A percentile compares a stretch with the other conserved stretches of the same genome.
These are phyloP conservation scores for Sarocladium kiliense DNA, from an alignment of 2,329 filamentous ascomycete species.

Conservation along the genomic window DNA sequence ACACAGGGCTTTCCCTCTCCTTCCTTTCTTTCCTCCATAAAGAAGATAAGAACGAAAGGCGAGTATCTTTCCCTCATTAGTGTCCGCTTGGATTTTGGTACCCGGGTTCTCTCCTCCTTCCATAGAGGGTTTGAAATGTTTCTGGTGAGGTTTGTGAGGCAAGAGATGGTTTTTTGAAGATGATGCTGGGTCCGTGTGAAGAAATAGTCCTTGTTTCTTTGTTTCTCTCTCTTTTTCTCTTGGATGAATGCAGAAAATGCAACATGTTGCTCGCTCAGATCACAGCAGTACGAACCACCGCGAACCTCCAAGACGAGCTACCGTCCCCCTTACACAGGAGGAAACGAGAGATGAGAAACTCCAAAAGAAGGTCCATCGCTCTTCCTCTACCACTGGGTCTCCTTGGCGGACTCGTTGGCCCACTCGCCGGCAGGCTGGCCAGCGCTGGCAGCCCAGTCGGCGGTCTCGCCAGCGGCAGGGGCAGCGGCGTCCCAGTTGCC, in stretches of 20 bases:
- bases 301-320: not conserved
- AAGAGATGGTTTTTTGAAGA: not conserved
- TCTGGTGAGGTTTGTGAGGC: not conserved
- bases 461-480: conserved; percentile 27
- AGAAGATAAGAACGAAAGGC: conserved; percentile 21
- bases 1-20: conserved; percentile 98
- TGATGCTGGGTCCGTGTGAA: not conserved
- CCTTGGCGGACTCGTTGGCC: conserved; percentile 58
- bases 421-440: conserved; percentile 65
- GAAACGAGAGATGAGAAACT: not conserved
- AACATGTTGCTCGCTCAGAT: conserved; percentile 10
- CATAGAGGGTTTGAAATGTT: conserved; percentile 6
- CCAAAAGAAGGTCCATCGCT: not conserved
- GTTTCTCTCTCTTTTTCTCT: conserved; percentile 14
- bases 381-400: conserved; percentile 43
- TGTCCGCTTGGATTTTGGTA: conserved; percentile 39
- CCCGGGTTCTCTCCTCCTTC: conserved; percentile 49
- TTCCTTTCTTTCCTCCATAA: conserved; percentile 16
- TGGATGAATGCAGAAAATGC: no score
- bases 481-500: conserved; percentile 52
- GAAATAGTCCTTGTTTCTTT: conserved; percentile 9
- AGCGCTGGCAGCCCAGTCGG: conserved; percentile 58
- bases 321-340: not conserved
- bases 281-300: not conserved
- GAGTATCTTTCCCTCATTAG: conserved; percentile 99